Percentiles rank a stretch among this genome's conserved stretches.
Evolutionary conservation across 1,284 basidiomycete species (phyloP).

Genomic region (Austroboletus novae-zelandiae): DNA sequence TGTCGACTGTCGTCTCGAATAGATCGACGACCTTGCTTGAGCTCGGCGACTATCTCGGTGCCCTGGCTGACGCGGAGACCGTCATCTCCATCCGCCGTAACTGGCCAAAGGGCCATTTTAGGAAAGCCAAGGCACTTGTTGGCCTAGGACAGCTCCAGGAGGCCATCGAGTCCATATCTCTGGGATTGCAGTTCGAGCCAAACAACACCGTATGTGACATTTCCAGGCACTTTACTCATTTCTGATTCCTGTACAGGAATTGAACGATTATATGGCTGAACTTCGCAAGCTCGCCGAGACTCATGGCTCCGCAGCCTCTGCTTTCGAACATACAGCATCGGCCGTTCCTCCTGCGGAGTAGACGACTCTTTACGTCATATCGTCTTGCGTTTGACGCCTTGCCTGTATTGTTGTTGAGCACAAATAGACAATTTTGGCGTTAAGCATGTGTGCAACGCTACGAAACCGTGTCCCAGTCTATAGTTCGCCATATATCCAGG

Average conservation of each 20-base stretch:
- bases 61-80: slow-evolving; percentile 88
- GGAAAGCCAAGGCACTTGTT: slow-evolving; percentile 85
- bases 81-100: slow-evolving; percentile 82
- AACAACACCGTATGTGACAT: slow-evolving; percentile 60
- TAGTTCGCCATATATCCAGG: too few species aligned
- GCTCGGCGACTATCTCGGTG: slow-evolving; percentile 74
- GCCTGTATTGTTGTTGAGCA: slow-evolving; percentile 6
- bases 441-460: background rate
- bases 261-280: slow-evolving; percentile 33
- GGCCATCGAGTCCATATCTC: slow-evolving; percentile 77
- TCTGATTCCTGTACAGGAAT: slow-evolving; percentile 22
- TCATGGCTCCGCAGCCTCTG: slow-evolving; percentile 7
- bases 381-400: slow-evolving; percentile 1
- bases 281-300: slow-evolving; percentile 25
- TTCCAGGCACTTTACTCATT: background rate
- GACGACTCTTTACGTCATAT: slow-evolving; percentile 2
- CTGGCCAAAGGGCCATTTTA: slow-evolving; percentile 96
- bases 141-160: slow-evolving; percentile 73
- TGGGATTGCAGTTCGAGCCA: slow-evolving; percentile 90
- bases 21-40: slow-evolving; percentile 85
- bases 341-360: slow-evolving; percentile 9
- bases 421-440: slow-evolving; percentile 3
- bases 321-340: background rate
- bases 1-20: slow-evolving; percentile 88
- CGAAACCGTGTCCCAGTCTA: background rate